These are phyloP conservation scores for Phytophthora pistaciae DNA, from an alignment of 352 stramenopile species.

Conservation along the genomic window DNA sequence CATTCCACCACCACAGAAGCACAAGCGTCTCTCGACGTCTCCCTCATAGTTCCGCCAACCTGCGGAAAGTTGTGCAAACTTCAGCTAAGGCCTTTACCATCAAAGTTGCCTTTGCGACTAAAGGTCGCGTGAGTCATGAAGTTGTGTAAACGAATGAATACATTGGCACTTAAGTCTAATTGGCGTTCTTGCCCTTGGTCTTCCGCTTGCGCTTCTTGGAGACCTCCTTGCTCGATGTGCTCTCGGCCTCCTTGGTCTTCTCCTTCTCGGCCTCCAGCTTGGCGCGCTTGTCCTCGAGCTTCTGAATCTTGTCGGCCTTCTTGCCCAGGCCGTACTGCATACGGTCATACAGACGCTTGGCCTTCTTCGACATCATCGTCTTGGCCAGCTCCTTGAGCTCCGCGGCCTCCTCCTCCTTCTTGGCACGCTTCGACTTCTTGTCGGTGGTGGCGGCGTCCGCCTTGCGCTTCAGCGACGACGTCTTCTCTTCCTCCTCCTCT, in stretches of 20 bases:
- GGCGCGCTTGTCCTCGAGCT: conserved; percentile 82
- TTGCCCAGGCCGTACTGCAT: conserved; percentile 94
- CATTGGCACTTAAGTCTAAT: conserved; percentile 49
- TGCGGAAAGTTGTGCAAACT: background rate
- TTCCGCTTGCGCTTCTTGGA: conserved; percentile 50
- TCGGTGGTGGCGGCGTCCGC: conserved; percentile 24
- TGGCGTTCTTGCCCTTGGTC: conserved; percentile 43
- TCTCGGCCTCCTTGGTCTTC: conserved; percentile 31
- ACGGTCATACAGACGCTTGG: conserved; percentile 91
- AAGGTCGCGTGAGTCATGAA: background rate
- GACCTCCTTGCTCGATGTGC: conserved; percentile 39
- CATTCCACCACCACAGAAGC: background rate
- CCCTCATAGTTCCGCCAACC: background rate
- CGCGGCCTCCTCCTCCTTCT: conserved; percentile 80
- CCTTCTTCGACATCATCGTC: conserved; percentile 95
- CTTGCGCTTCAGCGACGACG: conserved; percentile 58
- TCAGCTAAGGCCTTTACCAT: background rate
- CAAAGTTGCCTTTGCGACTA: background rate
- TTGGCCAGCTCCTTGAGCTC: conserved; percentile 90
- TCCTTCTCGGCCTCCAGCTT: conserved; percentile 76
- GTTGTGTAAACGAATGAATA: conserved; percentile 46
- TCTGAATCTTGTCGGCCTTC: conserved; percentile 89
- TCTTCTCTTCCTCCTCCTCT: conserved; percentile 44
- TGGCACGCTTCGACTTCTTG: conserved; percentile 83
- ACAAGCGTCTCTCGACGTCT: background rate